Conservation (phyloP, 2,329 filamentous ascomycete genomes). For the Alternaria rosae region DNA sequence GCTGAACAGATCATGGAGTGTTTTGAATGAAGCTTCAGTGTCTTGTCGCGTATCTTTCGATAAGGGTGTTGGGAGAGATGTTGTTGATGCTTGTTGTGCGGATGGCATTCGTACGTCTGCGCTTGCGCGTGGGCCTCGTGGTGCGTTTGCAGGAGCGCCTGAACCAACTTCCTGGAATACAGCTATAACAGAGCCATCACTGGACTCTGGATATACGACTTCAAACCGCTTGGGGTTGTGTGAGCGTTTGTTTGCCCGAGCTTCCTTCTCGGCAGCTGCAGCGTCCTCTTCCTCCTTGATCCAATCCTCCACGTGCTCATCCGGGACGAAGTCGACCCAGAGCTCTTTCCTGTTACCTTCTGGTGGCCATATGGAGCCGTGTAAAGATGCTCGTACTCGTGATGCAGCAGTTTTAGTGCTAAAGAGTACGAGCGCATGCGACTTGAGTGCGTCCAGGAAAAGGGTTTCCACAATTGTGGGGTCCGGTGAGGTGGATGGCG, state of each 20-base stretch:
- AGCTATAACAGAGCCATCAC: conserved; percentile 30
- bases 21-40: conserved; percentile 54
- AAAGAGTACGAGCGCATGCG: conserved; percentile 85
- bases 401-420: conserved; percentile 73
- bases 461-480: conserved; percentile 69
- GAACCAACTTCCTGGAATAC: conserved; percentile 46
- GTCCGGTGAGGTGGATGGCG: conserved; percentile 59
- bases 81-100: neutral
- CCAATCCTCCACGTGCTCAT: conserved; percentile 76
- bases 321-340: conserved; percentile 89
- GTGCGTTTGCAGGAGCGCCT: conserved; percentile 31
- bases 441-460: conserved; percentile 84
- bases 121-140: conserved; percentile 29
- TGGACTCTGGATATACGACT: conserved; percentile 36
- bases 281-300: conserved; percentile 60
- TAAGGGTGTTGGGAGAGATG: conserved; percentile 6
- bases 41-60: conserved; percentile 28
- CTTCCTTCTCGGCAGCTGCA: conserved; percentile 38
- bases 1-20: conserved; percentile 67
- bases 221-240: conserved; percentile 40
- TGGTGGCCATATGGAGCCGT: conserved; percentile 83
- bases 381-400: conserved; percentile 76
- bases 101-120: conserved; percentile 11
- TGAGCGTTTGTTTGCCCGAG: conserved; percentile 27
- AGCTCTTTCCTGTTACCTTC: conserved; percentile 84